Evolutionary conservation across 2,329 filamentous ascomycete genomes (phyloP).

Genomic region (Penicillium sp.): DNA sequence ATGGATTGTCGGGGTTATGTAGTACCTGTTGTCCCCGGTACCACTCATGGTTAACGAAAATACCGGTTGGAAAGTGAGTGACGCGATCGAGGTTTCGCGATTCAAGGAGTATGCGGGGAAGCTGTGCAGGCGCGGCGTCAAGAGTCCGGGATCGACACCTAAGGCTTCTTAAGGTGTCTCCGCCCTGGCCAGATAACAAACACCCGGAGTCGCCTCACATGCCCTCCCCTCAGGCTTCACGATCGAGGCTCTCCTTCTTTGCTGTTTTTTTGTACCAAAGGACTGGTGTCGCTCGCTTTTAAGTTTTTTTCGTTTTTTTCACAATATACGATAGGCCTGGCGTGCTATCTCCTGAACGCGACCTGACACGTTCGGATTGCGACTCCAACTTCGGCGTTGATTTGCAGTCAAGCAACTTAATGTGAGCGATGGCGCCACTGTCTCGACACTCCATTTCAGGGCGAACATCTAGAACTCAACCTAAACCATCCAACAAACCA

Average conservation of each 20-base stretch:
- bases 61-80: neutral
- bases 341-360: slow-evolving; percentile 13
- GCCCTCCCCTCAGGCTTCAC: slow-evolving; percentile 1
- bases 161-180: slow-evolving; percentile 14
- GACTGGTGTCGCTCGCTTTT: neutral
- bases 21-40: slow-evolving; percentile 35
- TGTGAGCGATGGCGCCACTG: slow-evolving; percentile 29
- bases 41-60: slow-evolving; percentile 31
- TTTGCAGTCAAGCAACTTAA: slow-evolving; percentile 12
- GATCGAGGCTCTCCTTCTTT: neutral
- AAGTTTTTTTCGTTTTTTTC: neutral
- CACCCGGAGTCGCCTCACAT: slow-evolving; percentile 4
- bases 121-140: slow-evolving; percentile 14
- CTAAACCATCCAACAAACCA: slow-evolving; percentile 31
- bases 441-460: slow-evolving; percentile 25
- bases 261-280: neutral
- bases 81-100: neutral
- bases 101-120: slow-evolving; percentile 15
- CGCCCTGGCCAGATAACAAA: slow-evolving; percentile 21
- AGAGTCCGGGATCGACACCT: slow-evolving; percentile 16
- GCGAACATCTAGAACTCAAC: slow-evolving; percentile 26
- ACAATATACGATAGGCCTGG: neutral
- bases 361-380: slow-evolving; percentile 17
- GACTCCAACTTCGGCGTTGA: slow-evolving; percentile 14
- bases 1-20: slow-evolving; percentile 1